Conservation (phyloP, 2,329 filamentous ascomycete species). For the Neodidymelliopsis sp. region DNA sequence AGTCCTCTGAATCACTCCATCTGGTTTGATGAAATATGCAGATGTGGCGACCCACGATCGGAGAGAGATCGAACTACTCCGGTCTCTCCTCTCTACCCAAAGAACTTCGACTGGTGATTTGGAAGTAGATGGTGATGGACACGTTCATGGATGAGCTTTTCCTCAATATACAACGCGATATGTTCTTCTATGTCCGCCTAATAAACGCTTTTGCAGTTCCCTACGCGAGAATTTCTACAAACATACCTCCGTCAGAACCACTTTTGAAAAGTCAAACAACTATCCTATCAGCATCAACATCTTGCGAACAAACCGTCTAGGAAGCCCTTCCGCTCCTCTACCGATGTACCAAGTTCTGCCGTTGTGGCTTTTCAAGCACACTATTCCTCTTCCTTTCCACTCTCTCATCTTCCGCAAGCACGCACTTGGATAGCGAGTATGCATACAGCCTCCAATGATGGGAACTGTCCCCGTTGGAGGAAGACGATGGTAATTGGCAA, state of each 20-base stretch:
- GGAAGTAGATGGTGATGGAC: conserved; percentile 28
- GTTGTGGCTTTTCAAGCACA: conserved; percentile 26
- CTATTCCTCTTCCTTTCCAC: too few relatives aligned
- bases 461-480: too few relatives aligned
- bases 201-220: background rate
- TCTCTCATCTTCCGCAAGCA: too few relatives aligned
- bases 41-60: too few relatives aligned
- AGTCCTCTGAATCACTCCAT: too few relatives aligned
- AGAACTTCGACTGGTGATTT: conserved; percentile 35
- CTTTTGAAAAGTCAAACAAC: conserved; percentile 5
- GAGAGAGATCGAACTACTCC: background rate
- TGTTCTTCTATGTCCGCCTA: conserved; percentile 1
- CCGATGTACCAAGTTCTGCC: conserved; percentile 23
- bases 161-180: conserved; percentile 21
- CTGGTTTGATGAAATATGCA: too few relatives aligned
- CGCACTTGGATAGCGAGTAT: too few relatives aligned
- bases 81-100: conserved; percentile 31
- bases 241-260: conserved; percentile 4
- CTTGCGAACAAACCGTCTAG: conserved; percentile 21
- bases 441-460: too few relatives aligned
- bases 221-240: too few relatives aligned
- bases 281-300: conserved; percentile 18
- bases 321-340: conserved; percentile 40
- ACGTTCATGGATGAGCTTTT: conserved; percentile 13
- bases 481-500: too few relatives aligned